Base-by-base conservation (phyloP, 78 protist genomes). In the Diacronema lutheri region DNA sequence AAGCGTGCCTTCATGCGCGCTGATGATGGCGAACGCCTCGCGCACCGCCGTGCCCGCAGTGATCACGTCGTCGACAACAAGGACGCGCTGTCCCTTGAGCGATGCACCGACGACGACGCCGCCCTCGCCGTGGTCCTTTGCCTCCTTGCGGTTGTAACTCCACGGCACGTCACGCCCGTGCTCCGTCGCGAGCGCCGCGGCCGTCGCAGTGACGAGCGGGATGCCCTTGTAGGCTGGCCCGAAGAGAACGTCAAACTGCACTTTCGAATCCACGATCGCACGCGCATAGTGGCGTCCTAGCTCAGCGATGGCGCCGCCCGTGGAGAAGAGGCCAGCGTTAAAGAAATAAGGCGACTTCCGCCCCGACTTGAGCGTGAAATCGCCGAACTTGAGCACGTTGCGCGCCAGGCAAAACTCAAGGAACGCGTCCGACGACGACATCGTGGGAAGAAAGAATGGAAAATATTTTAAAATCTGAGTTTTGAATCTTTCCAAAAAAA, bases 151-250 rank as follows among this genome's bases (percentile, higher is more conserved):
- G 62, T 89, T 89, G 85, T 41, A 89, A n/a, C 61, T 13, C 81
- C 38, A 89, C 21, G 86, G 86, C n/a, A 21, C 41, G 79, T 89
- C 88, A 12, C 14, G 19, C 21, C 66, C 81, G 85, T 68, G 86
- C 26, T 89, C n/a, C 26, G 12, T 3, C 50, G 79, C 29, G n/a
- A 89, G 83, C 35, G 88, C 55, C 25, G 78, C 31, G 29, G 80
- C 82, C 14, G 89, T 76, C 23, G 80, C 62, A 0, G 92, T 40
- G 26, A 69, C 89, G 55, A 89, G 86, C 44, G 92, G 84, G 78
- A 89, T 89, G 23, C 92, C 92, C 83, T 89, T 89, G 86, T 89
- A 89, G 25, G 92, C 92, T 12, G 92, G 92, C 0, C 92, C 92
- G 38, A 89, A 85, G 19, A 89, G 20, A 23, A 89, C 92, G 64